Evolutionary conservation across 1,284 basidiomycete genomes (phyloP).

Genomic region (Amylostereum areolatum): DNA sequence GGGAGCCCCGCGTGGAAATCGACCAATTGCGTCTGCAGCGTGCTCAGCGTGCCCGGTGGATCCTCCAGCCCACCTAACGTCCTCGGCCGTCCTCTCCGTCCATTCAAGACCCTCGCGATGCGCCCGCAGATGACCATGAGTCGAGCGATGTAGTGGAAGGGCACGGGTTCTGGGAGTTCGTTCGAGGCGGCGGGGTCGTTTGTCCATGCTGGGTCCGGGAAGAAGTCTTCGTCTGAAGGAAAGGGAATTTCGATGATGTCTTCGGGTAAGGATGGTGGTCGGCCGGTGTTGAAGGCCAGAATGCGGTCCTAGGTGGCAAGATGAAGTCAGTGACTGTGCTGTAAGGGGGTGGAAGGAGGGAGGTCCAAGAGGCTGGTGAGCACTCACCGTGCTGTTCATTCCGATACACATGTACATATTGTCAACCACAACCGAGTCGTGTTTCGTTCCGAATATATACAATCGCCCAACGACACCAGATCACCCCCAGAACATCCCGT

Average conservation of each 20-base stretch:
- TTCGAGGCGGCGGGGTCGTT: conserved; percentile 13
- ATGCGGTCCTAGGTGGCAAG: conserved; percentile 23
- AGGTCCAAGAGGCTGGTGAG: background rate
- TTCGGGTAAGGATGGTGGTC: conserved; percentile 29
- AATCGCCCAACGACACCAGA: too few relatives aligned
- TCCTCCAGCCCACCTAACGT: conserved; percentile 26
- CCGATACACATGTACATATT: background rate
- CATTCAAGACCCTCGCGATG: conserved; percentile 31
- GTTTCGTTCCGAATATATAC: too few relatives aligned
- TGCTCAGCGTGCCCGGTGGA: conserved; percentile 23
- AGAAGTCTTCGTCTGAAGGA: conserved; percentile 31
- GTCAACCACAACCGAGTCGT: too few relatives aligned
- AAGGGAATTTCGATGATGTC: conserved; percentile 35
- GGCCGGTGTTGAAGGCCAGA: conserved; percentile 28
- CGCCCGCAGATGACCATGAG: conserved; percentile 35
- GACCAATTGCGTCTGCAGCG: conserved; percentile 30
- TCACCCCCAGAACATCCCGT: too few relatives aligned
- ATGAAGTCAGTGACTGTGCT: background rate
- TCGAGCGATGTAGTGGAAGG: conserved; percentile 30
- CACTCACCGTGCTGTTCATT: background rate
- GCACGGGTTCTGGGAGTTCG: conserved; percentile 26
- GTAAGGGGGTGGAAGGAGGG: background rate
- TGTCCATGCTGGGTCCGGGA: conserved; percentile 26
- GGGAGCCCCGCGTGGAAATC: conserved; percentile 30
- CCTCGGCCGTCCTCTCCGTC: conserved; percentile 26